phyloP scores from a whole-genome alignment of 495 filamentous ascomycete species.

The Echria macrotheca region DNA sequence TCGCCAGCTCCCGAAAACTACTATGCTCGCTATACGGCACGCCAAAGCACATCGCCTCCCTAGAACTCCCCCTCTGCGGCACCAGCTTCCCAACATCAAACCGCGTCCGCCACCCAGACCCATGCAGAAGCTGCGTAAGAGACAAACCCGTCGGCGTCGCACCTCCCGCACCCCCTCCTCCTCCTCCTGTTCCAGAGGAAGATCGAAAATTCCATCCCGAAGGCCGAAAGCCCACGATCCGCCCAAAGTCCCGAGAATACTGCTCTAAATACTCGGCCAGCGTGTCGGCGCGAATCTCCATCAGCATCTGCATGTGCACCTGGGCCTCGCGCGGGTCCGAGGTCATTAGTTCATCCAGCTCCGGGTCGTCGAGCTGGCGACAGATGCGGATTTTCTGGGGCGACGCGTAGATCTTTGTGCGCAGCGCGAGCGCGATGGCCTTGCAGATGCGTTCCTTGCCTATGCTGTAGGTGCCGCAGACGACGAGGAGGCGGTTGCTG shows the following conservation, averaged over 20 bases:
- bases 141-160: constrained; percentile 34
- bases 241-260: constrained; percentile 61
- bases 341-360: constrained; percentile 72
- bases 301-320: constrained; percentile 94
- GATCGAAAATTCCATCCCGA: constrained; percentile 89
- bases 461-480: constrained; percentile 96
- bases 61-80: constrained; percentile 72
- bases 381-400: constrained; percentile 79
- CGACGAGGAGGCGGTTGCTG: constrained; percentile 70
- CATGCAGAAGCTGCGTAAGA: constrained; percentile 60
- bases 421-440: constrained; percentile 80
- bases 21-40: constrained; percentile 96
- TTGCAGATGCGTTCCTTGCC: constrained; percentile 96
- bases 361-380: constrained; percentile 74
- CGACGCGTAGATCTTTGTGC: constrained; percentile 86
- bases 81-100: constrained; percentile 62
- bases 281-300: constrained; percentile 84
- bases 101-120: constrained; percentile 62
- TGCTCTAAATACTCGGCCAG: constrained; percentile 79
- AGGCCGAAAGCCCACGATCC: constrained; percentile 87
- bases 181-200: no score
- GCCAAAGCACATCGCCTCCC: constrained; percentile 73
- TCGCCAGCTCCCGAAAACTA: constrained; percentile 85
- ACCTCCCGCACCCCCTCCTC: constrained; percentile 14
- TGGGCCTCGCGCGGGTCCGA: constrained; percentile 76